Percentiles rank a stretch among this genome's conserved stretches.
Conservation (phyloP, 2,329 filamentous ascomycete genomes). For the Pseudogymnoascus sp. region DNA sequence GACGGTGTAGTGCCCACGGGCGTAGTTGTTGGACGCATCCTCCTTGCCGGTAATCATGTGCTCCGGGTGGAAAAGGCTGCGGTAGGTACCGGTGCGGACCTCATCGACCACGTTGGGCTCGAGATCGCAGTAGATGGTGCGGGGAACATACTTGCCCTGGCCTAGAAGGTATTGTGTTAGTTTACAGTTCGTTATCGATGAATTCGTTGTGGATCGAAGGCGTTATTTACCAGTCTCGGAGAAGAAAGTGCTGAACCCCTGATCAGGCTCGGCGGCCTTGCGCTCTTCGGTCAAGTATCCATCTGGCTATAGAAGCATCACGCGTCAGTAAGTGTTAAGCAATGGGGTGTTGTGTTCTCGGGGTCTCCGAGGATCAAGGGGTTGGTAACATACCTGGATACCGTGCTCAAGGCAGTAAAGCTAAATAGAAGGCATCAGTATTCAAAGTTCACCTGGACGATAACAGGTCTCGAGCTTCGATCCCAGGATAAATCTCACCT, state of each 20-base stretch:
- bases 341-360: not conserved
- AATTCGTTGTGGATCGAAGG: slow-evolving; percentile 9
- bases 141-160: slow-evolving; percentile 97
- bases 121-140: slow-evolving; percentile 98
- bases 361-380: not conserved
- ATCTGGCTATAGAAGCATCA: slow-evolving; percentile 62
- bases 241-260: slow-evolving; percentile 99
- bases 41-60: slow-evolving; percentile 99
- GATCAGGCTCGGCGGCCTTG: slow-evolving; percentile 84
- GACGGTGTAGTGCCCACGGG: slow-evolving; percentile 98
- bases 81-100: slow-evolving; percentile 95
- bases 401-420: slow-evolving; percentile 99
- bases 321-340: slow-evolving; percentile 27
- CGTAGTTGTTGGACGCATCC: slow-evolving; percentile 99
- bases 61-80: slow-evolving; percentile 95
- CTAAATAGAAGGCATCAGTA: slow-evolving; percentile 44
- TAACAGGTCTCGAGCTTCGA: not conserved
- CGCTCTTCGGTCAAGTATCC: slow-evolving; percentile 97
- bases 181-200: slow-evolving; percentile 21
- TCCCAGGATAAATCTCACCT: slow-evolving; percentile 59
- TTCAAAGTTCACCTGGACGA: slow-evolving; percentile 4
- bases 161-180: slow-evolving; percentile 44
- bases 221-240: slow-evolving; percentile 82
- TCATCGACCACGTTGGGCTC: slow-evolving; percentile 99
- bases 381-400: slow-evolving; percentile 70